Evolutionary conservation across 2,329 filamentous ascomycete species (phyloP).

Genomic region (Epichloe glyceriae): DNA sequence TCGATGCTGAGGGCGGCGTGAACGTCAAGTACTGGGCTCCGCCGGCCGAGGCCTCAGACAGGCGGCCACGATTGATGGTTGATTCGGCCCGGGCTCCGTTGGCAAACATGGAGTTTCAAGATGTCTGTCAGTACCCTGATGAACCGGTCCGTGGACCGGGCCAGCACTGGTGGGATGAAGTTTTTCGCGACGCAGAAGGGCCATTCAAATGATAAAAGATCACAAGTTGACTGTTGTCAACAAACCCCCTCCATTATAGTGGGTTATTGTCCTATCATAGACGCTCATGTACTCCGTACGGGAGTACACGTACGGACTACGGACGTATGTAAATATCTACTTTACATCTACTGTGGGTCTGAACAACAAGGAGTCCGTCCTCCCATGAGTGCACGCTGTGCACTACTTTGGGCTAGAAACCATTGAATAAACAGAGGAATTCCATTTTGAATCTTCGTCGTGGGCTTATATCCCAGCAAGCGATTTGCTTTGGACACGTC

Average conservation of each 20-base stretch:
- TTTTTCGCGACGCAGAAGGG: neutral
- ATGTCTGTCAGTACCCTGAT: neutral
- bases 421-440: constrained; percentile 5
- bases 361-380: no score
- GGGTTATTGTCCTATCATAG: no score
- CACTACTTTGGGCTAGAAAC: neutral
- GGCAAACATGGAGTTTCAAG: neutral
- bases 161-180: neutral
- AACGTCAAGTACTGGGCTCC: constrained; percentile 2
- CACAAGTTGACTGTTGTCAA: neutral
- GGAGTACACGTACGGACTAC: no score
- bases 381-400: neutral
- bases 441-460: constrained; percentile 9
- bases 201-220: neutral
- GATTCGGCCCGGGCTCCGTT: neutral
- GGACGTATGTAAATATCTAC: no score
- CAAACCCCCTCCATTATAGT: no score
- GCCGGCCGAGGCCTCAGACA: neutral
- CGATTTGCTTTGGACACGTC: constrained; percentile 11
- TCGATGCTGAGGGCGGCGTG: neutral
- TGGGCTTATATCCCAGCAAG: constrained; percentile 11
- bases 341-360: no score
- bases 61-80: neutral
- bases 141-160: neutral
- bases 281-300: no score